Evolutionary conservation across 177 flowering plant genomes (phyloP), one percentile per base, ranked within the genome.

Genomic region (Vitis hybrid): DNA sequence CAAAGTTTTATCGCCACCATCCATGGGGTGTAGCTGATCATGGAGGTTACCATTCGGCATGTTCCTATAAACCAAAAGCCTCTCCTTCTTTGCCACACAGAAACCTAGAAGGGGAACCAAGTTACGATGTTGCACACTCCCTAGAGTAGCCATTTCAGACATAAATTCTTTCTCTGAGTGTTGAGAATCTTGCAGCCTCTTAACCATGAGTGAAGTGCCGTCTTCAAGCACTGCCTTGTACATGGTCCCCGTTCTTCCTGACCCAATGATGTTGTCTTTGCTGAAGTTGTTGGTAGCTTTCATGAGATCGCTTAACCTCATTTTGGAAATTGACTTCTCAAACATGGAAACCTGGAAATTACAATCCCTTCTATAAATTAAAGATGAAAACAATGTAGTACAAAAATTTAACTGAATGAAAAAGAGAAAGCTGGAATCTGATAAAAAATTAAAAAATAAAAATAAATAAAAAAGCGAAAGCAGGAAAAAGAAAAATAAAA

Each of bases 91-190:
- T 10, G 91, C 86, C 76, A 87, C 27, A 70, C 97, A 91, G 66
- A 81, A 88, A 10, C 97, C 97, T 62, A 91, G 48, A 18, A 88
- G 90, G 6, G 97, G 91, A 70, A 93, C 94, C 79, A 93, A 82
- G 83, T 91, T 87, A 7, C 74, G 80, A 69, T 91, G 88, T 54
- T 82, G 86, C 49, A 90, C 88, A 27, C 74, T 82, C 55, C 93
- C 97, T n/a, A 93, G 66, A 46, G 95, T 89, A 58, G 81, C 75
- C 95, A 93, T 91, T 76, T 91, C 95, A 6, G 97, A 83, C 59
- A 68, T 21, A 73, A 93, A 91, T 70, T 91, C 88, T 61, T 91
- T 85, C 81, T 91, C 93, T 2, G 91, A 83, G 64, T 77, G 92
- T 51, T 89, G 90, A 70, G 89, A 79, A 58, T 88, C 92, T 70